These are phyloP conservation scores for Xylaria castorea DNA, from an alignment of 495 filamentous ascomycete species.

Conservation along the genomic window DNA sequence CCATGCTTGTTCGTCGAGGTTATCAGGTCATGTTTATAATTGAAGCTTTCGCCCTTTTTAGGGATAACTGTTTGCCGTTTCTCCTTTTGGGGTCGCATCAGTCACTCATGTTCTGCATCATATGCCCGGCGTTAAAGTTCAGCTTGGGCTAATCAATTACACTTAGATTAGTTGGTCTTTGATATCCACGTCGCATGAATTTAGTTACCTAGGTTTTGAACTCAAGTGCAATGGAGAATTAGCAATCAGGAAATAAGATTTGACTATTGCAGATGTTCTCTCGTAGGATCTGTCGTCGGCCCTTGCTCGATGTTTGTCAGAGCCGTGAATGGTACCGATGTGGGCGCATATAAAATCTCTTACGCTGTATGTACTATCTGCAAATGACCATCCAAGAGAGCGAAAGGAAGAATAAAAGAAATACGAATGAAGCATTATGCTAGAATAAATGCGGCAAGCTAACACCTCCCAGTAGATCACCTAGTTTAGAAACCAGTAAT, in stretches of 20 bases:
- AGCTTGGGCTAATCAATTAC: neutral
- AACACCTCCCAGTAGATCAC: too few species aligned
- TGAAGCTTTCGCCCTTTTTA: neutral
- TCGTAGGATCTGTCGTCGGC: too few species aligned
- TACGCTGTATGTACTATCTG: too few species aligned
- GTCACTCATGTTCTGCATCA: neutral
- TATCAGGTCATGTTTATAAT: neutral
- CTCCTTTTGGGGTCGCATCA: neutral
- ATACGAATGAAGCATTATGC: too few species aligned
- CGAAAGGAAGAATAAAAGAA: too few species aligned
- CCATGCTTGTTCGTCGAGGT: neutral
- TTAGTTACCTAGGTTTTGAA: neutral
- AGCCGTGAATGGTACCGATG: too few species aligned
- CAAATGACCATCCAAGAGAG: too few species aligned
- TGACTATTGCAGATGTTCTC: neutral
- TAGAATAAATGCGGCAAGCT: too few species aligned
- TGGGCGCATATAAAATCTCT: too few species aligned
- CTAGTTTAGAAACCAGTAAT: too few species aligned
- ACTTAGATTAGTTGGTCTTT: neutral
- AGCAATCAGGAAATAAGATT: neutral
- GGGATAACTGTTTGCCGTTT: neutral
- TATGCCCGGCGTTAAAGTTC: neutral
- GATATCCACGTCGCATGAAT: neutral
- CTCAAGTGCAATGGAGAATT: neutral
- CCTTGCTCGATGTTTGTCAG: too few species aligned